These are phyloP conservation scores for Secale cereale DNA, from an alignment of 176 grass and related monocot species.

Conservation along the genomic window DNA sequence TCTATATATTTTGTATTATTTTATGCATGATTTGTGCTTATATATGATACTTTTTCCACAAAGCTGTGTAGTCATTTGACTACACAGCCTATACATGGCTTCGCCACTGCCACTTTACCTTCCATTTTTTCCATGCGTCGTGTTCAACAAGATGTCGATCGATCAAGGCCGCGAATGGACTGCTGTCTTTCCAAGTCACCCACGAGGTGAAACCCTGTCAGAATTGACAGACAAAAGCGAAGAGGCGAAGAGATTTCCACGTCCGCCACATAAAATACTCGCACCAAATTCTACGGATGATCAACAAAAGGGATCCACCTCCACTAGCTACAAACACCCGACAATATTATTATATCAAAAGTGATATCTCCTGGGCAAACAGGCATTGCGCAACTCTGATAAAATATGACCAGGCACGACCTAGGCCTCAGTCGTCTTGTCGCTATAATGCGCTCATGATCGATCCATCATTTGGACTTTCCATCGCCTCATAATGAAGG, in stretches of 20 bases:
- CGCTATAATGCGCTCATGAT: not conserved
- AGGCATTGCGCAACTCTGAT: not conserved
- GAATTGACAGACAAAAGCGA: not conserved
- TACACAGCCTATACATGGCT: too few relatives aligned
- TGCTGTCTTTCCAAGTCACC: not conserved
- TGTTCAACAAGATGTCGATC: not conserved
- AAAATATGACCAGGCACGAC: not conserved
- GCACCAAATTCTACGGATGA: too few relatives aligned
- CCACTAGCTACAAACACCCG: not conserved
- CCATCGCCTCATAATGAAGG: not conserved
- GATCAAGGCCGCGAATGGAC: not conserved
- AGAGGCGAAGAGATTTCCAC: not conserved
- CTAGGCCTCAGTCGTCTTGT: not conserved
- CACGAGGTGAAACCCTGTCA: not conserved
- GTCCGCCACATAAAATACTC: not conserved
- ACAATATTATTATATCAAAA: not conserved
- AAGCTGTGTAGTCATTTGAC: too few relatives aligned
- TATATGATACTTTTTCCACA: too few relatives aligned
- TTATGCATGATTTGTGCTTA: too few relatives aligned
- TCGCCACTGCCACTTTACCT: not conserved
- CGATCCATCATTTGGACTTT: slow-evolving; percentile 1
- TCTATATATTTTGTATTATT: too few relatives aligned
- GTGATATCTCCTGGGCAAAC: not conserved
- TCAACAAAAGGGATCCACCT: not conserved
- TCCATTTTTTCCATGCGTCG: not conserved